Conservation (phyloP, 441 rosid species). For the Pelargonium cotyledonis region DNA sequence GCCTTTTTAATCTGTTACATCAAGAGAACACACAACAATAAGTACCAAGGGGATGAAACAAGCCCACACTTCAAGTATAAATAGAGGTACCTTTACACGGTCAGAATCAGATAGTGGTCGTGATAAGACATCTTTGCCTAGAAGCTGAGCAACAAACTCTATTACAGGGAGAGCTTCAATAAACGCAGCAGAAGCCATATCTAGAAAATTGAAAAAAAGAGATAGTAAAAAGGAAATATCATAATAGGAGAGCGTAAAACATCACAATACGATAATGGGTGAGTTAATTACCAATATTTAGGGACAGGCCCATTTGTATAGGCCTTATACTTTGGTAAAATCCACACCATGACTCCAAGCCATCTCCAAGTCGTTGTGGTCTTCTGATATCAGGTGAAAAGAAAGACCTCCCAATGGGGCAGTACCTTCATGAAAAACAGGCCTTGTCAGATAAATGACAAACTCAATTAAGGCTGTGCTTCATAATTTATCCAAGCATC, state of each 20-base stretch:
- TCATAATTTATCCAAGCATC: not conserved
- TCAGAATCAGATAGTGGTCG: slow-evolving; percentile 89
- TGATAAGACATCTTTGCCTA: slow-evolving; percentile 67
- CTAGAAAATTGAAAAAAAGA: slow-evolving; percentile 24
- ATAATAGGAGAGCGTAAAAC: not conserved
- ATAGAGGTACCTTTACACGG: slow-evolving; percentile 64
- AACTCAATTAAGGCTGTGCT: not conserved
- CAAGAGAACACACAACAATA: slow-evolving; percentile 10
- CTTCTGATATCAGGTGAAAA: slow-evolving; percentile 73
- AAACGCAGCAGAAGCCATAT: slow-evolving; percentile 96
- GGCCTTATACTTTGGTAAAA: slow-evolving; percentile 96
- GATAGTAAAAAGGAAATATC: not conserved
- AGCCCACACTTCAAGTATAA: slow-evolving; percentile 2
- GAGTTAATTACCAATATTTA: slow-evolving; percentile 64
- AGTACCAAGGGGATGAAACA: slow-evolving; percentile 13
- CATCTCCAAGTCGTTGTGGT: slow-evolving; percentile 85
- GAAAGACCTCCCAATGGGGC: slow-evolving; percentile 83
- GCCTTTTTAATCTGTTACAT: slow-evolving; percentile 69
- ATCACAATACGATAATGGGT: not conserved
- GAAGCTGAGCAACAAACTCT: slow-evolving; percentile 87
- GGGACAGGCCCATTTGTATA: slow-evolving; percentile 93
- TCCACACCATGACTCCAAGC: slow-evolving; percentile 97
- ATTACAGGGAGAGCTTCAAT: slow-evolving; percentile 95
- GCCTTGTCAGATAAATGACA: slow-evolving; percentile 6
- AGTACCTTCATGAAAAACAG: slow-evolving; percentile 40